Base-by-base conservation (phyloP, 2,329 filamentous ascomycete genomes). In the Ophiocordyceps polyrhachis-furcata region DNA sequence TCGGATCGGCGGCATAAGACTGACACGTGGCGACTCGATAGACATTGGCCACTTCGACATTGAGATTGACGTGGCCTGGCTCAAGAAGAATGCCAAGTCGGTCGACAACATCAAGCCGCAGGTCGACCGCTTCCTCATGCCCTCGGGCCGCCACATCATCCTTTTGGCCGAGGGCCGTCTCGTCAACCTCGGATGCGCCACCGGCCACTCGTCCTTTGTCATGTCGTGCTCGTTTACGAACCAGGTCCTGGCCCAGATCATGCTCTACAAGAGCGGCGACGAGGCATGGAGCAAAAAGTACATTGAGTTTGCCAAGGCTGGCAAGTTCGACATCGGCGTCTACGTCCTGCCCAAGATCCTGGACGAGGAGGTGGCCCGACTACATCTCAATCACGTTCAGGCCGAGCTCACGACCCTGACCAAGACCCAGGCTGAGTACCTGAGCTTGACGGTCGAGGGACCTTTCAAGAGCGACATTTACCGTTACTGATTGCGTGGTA, bases 201-300 rank as follows among this genome's bases (percentile, higher is more conserved):
- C 91, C 52, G 91, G 91, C 56, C 91, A 98, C 83, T 94, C 88
- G 56, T 96, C 89, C 44, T 98, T 98, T 69, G 91, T 98, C 55
- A 96, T 98, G 91, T 95, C 88, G 58, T 98, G 91, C 83, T 96
- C 89, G 52, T 98, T 98, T 83, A 93, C 88, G 78, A 98, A 98
- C 83, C 91, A 98, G 78, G 91, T 96, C 59, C 85, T 98, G 65
- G 91, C 91, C 55, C 91, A 98, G 76, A 96, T 98, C 72, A 82
- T 93, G 74, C 74, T 98, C 61, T 98, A 70, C 83, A 96, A 96
- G 83, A 81, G 79, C 59, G 74, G 81, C 58, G 88, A 96, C 64
- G 76, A 76, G 63, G 81, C 72, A 47, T 98, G 93, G 66, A 78
- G 81, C 68, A 72, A 84, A 70, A 95, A 95, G 78, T 93, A 95